Conservation (phyloP, 2,329 filamentous ascomycete species). For the Didymella arachidicola region DNA sequence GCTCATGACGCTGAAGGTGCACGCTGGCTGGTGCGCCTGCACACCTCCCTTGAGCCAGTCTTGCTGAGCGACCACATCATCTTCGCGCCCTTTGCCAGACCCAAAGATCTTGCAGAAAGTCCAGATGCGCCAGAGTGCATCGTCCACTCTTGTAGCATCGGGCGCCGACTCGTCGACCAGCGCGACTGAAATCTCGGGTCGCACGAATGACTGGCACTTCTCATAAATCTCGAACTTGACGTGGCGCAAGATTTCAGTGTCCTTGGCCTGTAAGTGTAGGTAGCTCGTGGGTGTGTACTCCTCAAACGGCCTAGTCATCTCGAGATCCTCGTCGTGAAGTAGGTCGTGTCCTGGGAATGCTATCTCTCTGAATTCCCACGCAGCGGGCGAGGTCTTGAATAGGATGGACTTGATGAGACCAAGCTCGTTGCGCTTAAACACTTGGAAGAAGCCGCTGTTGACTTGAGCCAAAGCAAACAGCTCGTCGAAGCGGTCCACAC, state of each 20-base stretch:
- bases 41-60: constrained; percentile 69
- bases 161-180: constrained; percentile 58
- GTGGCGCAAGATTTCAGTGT: constrained; percentile 61
- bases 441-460: constrained; percentile 64
- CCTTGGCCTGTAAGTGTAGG: constrained; percentile 59
- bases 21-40: constrained; percentile 58
- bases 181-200: constrained; percentile 63
- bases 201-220: constrained; percentile 63
- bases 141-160: constrained; percentile 62
- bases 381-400: constrained; percentile 63
- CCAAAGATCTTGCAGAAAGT: constrained; percentile 71
- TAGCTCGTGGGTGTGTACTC: constrained; percentile 64
- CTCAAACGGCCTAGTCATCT: constrained; percentile 57
- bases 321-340: constrained; percentile 49
- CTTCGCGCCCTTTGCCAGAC: constrained; percentile 63
- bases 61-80: constrained; percentile 66
- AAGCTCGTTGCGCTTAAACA: constrained; percentile 66
- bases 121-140: constrained; percentile 72
- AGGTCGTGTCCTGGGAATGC: constrained; percentile 60
- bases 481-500: constrained; percentile 60
- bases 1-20: constrained; percentile 56
- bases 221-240: constrained; percentile 65
- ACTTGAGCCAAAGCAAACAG: constrained; percentile 63
- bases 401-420: constrained; percentile 60
- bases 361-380: constrained; percentile 68